Base-by-base conservation (phyloP, 306 rosid species). In the Cucumis cinereus region DNA sequence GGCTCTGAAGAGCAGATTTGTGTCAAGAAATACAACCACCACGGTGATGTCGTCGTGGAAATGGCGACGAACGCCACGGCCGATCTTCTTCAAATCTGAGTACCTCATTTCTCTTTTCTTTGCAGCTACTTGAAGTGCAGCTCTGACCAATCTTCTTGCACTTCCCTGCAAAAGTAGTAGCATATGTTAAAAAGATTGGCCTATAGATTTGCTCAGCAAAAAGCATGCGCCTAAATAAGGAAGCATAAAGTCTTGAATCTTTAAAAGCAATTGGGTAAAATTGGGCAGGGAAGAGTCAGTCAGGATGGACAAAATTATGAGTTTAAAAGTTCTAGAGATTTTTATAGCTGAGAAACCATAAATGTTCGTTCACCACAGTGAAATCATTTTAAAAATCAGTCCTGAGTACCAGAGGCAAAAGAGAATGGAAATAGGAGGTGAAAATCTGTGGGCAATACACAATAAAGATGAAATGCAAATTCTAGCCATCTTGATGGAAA, bases 81-180 rank as follows among this genome's bases (percentile, higher is more conserved):
- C 99, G 3, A 94, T 94, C 89, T 89, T 94, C 87, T 90, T 94
- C 81, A 94, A 78, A 86, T 94, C 99, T 16, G 99, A 92, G 78
- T 92, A 94, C 82, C 99, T 90, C 99, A 94, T 94, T 83, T 94
- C 99, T 85, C 99, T 94, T 88, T 94, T 94, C 89, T 91, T 90
- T 24, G 99, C 98, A 8, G 98, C 96, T 86, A 87, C 86, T 79
- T 89, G 96, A 36, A 92, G 86, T 5, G 98, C 98, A 30, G 85
- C 73, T 88, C 87, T 94, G 81, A 94, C 90, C 85, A 94, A 83
- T 84, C 91, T 86, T 86, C 81, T 89, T 70, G 99, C 99, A 81
- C 90, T 94, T 84, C 99, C 99, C 99, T 94, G 97, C 83, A 87
- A 87, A 73, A 66, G 82, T 77, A 71, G 77, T 22, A 72, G 61